Evolutionary conservation across 2,329 filamentous ascomycete genomes (phyloP).

Genomic region (Delphinella strobiligena): DNA sequence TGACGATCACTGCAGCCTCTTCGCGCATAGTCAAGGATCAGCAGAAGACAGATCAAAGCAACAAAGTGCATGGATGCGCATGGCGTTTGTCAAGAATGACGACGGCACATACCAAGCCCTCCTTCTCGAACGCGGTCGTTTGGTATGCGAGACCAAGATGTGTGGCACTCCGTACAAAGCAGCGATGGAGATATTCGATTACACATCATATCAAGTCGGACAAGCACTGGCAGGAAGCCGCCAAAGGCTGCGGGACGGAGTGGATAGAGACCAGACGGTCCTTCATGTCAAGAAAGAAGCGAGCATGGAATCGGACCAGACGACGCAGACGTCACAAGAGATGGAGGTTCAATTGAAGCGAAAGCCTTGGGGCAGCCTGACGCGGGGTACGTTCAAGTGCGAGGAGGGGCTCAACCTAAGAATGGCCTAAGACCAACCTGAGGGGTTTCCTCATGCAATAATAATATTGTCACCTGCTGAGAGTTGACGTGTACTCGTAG

Average conservation of each 20-base stretch:
- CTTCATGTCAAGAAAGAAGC: neutral
- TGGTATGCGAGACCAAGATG: neutral
- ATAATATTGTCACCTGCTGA: no score
- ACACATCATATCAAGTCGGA: neutral
- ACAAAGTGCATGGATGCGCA: conserved; percentile 1
- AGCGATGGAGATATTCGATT: conserved; percentile 1
- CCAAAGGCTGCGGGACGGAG: neutral
- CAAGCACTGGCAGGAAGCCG: neutral
- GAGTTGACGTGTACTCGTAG: no score
- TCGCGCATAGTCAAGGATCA: neutral
- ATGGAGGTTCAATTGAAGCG: no score
- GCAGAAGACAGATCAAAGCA: neutral
- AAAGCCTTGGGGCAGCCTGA: neutral
- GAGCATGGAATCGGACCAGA: no score
- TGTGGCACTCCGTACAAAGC: neutral
- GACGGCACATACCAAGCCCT: conserved; percentile 1
- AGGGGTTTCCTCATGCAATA: no score
- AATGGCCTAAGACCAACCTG: no score
- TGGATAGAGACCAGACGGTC: neutral
- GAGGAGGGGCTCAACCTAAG: no score
- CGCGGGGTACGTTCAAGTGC: no score
- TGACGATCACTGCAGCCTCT: conserved; percentile 1
- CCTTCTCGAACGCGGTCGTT: conserved; percentile 1
- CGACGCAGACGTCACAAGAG: no score
- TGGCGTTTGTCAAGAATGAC: conserved; percentile 2